Evolutionary conservation across 768 basidiomycete genomes (phyloP), one percentile per base, ranked within the genome.

Genomic region (Lactarius psammicola): DNA sequence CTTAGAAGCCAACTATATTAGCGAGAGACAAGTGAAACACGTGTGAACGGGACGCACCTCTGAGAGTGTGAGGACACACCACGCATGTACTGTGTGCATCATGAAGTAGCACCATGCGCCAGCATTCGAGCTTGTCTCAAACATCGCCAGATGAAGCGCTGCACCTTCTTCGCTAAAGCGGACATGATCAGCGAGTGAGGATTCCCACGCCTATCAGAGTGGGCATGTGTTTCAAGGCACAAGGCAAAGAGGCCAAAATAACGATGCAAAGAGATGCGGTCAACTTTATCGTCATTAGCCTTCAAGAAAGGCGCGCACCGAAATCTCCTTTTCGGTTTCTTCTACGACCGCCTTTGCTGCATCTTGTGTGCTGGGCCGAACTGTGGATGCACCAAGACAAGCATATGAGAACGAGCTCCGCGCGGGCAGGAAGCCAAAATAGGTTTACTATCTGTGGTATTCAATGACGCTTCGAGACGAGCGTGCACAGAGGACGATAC

Each of bases 51-150:
- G 63, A 80, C 84, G 77, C 71, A 91, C 90, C 75, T 81, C 80
- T 69, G 84, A 82, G 44, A 92, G 73, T 23, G 84, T 86, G 61
- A 92, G 79, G 36, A 82, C 77, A 70, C 85, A 86, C 65, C 87
- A 87, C 49, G 87, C 88, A 70, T 92, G 84, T 67, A 88, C 78
- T 54, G 85, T 79, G 74, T 94, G 90, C 80, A 91, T 88, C 72
- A 81, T 80, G 69, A 84, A 89, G 76, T 84, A 94, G 70, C 87
- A 89, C 92, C 91, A 93, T 11, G 89, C 88, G 55, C 90, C 88
- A 33, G 82, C 82, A 70, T 90, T 91, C 18, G 88, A 87, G 70
- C 84, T 85, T 26, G 90, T 92, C 72, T 90, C 90, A 69, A 92
- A 88, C 84, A 90, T 89, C 20, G 85, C 82, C 68, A 86, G 78